Evolutionary conservation across 768 basidiomycete species (phyloP), one percentile per base, ranked within the genome.

Genomic region (Tulasnella sp.): DNA sequence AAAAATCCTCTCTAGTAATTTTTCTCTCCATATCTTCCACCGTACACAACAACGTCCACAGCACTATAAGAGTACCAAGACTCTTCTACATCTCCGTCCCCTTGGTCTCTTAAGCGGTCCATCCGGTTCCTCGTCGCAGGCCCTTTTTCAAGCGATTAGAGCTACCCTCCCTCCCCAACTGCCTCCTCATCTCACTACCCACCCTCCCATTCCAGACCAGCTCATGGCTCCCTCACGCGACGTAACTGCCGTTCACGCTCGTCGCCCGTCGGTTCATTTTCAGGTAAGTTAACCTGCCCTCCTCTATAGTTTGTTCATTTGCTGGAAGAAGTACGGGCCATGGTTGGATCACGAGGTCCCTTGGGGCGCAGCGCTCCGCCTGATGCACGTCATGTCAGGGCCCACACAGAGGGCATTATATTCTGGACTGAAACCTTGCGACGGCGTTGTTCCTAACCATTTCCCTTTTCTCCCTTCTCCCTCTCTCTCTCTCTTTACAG

Each of bases 1-100:
- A 32, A 16, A n/a, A 61, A 26, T 29, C 11, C 6, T 29, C 61
- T 35, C 11, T 15, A 26, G 11, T 15, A 67, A 16, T 67, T 67
- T 67, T 67, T 67, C 61, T 67, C 61, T 67, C 61, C 61, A 67
- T 67, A 67, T 29, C 61, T 67, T 67, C 32, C 61, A 26, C 16
- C 32, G 23, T 67, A 51, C n/a, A 51, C 16, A 67, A 26, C 51
- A 23, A 23, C 51, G 23, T 51, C 61, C 23, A 35, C 23, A 18
- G 26, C 23, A 29, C 15, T 67, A 67, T 67, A 67, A 67, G 61
- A 35, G 16, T 67, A 26, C 7, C 61, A 9, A 67, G 32, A 10
- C 29, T 35, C 11, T 32, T 29, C 7, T 5, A 67, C 61, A 67
- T 67, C 61, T 67, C 61, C 61, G 61, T 67, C 61, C 26, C 61